Conservation (phyloP, 768 basidiomycete species). For the Boletus edulis region DNA sequence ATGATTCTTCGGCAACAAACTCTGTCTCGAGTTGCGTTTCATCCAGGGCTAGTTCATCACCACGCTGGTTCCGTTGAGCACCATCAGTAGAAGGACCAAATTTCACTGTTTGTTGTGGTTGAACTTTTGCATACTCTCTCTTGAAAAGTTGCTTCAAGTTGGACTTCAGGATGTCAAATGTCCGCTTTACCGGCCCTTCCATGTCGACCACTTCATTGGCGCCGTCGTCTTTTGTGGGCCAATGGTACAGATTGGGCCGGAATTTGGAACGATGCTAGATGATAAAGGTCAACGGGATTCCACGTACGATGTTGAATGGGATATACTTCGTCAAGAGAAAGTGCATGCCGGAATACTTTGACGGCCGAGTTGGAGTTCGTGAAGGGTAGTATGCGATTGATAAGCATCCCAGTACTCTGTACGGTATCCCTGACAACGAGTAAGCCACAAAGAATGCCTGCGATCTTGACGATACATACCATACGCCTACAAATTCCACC, state of each 20-base stretch:
- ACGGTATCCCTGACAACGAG: slow-evolving; percentile 65
- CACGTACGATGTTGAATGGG: not conserved
- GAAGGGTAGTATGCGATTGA: slow-evolving; percentile 62
- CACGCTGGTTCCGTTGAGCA: not conserved
- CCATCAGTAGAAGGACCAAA: not conserved
- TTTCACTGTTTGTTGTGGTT: not conserved
- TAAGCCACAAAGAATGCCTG: slow-evolving; percentile 1
- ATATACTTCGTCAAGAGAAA: slow-evolving; percentile 71
- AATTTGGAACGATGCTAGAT: slow-evolving; percentile 64
- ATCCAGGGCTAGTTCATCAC: not conserved
- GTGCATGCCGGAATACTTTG: slow-evolving; percentile 72
- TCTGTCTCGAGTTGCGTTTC: not conserved
- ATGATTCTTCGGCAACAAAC: not conserved
- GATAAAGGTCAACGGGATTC: slow-evolving; percentile 8
- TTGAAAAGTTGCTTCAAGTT: not conserved
- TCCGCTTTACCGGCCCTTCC: not conserved
- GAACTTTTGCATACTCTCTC: not conserved
- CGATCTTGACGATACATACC: slow-evolving; percentile 39
- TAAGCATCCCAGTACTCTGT: slow-evolving; percentile 67
- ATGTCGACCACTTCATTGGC: slow-evolving; percentile 17
- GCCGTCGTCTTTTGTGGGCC: slow-evolving; percentile 26
- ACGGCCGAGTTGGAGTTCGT: slow-evolving; percentile 60
- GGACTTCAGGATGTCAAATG: not conserved
- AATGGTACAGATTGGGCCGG: slow-evolving; percentile 60
- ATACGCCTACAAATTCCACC: slow-evolving; percentile 80